Base-by-base conservation (phyloP, 2,329 filamentous ascomycete species). In the Arthrobotrys conoides region DNA sequence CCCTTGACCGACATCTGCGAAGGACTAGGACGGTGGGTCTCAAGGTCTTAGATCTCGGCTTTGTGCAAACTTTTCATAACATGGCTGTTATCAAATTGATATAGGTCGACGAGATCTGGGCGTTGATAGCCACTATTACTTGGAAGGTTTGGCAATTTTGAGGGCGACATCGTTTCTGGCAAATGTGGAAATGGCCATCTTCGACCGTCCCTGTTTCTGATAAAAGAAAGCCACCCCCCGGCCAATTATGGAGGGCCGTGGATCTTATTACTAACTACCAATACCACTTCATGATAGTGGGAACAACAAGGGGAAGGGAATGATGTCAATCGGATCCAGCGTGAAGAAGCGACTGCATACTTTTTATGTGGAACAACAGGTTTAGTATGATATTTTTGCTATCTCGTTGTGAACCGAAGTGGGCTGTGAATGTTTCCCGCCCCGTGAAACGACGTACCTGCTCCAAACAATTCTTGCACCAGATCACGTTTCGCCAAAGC, bases 401-500 rank as follows among this genome's bases (percentile, higher is more conserved):
- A n/a, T 57, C 20, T 69, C 18, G 36, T 24, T 20, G 36, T 30
- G 36, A 66, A 38, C 44, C n/a, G 63, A 22, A 33, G 63, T 38
- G 16, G 49, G 48, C 57, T 61, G 57, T 68, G 41, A 33, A 49
- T 73, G 66, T 76, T 76, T 76, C 57, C 64, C 38, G 24, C 72
- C 61, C 71, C 71, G 64, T 69, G 75, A 78, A 78, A 78, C 75
- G 68, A 49, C 27, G 63, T 44, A 64, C 61, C 67, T 51, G 55
- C 68, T 69, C 68, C 68, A 78, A 78, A 78, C 75, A 18, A 41
- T 59, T 72, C 27, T 38, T 78, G 75, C 44, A 69, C 68, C 75
- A 78, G 64, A 72, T 64, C 75, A 68, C 68, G 75, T 78, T 78
- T 78, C 75, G 75, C 63, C 63, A 65, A 44, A 64, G 49, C 36